phyloP scores from a whole-genome alignment of 352 stramenopile species.

The Phytophthora cactorum region DNA sequence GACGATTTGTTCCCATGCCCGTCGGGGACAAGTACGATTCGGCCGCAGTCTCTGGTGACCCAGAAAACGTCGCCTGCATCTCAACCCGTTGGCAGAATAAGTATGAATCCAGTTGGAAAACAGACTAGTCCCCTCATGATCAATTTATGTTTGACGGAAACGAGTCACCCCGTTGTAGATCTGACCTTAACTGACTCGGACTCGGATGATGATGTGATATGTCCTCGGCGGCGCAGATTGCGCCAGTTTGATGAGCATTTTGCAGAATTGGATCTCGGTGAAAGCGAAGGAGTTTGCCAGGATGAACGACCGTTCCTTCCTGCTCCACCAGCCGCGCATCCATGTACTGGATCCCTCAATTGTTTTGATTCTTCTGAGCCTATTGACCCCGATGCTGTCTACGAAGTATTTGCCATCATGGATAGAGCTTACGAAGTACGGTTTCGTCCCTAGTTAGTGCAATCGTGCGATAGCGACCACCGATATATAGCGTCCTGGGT shows the following conservation, averaged over 20 bases:
- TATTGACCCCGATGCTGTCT: neutral
- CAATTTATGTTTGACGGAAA: neutral
- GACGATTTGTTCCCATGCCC: too few relatives aligned
- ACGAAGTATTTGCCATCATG: neutral
- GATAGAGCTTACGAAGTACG: neutral
- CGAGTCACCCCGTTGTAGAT: neutral
- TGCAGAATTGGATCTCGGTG: neutral
- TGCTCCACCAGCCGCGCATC: neutral
- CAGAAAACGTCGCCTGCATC: too few relatives aligned
- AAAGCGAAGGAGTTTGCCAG: neutral
- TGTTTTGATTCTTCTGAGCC: neutral
- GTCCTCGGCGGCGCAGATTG: neutral
- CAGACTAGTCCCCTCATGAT: neutral
- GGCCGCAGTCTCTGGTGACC: too few relatives aligned
- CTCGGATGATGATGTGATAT: neutral
- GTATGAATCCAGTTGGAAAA: too few relatives aligned
- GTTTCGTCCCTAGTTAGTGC: neutral
- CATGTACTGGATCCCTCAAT: neutral
- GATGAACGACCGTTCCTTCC: neutral
- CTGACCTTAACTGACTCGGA: neutral
- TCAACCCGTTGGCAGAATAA: too few relatives aligned
- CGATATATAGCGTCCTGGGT: neutral
- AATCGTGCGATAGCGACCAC: neutral
- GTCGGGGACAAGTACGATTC: too few relatives aligned
- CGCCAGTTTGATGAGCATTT: neutral